A percentile compares a stretch with the other conserved stretches of the same genome.
Conservation (phyloP, 2,329 filamentous ascomycete genomes). For the Neofusicoccum umdonicola region DNA sequence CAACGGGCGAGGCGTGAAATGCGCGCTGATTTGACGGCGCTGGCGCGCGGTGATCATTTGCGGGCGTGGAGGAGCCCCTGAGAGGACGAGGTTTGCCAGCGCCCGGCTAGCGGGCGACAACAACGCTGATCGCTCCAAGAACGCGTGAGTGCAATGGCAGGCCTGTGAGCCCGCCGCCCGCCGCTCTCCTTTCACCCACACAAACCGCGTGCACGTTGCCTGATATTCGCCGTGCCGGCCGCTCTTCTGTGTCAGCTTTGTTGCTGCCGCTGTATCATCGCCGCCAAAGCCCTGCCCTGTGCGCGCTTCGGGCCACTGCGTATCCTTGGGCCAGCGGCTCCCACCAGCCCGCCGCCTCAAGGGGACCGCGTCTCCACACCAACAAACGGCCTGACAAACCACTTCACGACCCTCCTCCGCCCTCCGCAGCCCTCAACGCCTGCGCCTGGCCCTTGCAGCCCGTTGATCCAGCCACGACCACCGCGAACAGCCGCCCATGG, state of each 20-base stretch:
- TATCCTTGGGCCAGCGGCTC: neutral
- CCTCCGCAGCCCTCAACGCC: neutral
- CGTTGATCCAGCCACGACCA: slow-evolving; percentile 5
- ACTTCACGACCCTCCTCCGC: neutral
- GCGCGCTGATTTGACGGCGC: neutral
- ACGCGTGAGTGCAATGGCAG: neutral
- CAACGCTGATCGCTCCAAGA: slow-evolving; percentile 6
- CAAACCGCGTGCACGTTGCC: slow-evolving; percentile 1
- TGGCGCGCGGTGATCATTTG: neutral
- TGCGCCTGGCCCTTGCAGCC: slow-evolving; percentile 6
- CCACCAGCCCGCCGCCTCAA: neutral
- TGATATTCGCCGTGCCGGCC: slow-evolving; percentile 5
- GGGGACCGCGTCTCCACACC: neutral
- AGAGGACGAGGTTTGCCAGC: neutral
- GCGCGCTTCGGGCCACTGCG: neutral
- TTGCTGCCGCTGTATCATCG: slow-evolving; percentile 10
- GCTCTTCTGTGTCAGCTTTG: slow-evolving; percentile 1
- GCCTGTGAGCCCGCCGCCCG: neutral
- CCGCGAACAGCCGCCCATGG: neutral
- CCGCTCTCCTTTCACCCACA: neutral
- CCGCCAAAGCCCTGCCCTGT: slow-evolving; percentile 7
- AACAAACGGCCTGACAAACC: neutral
- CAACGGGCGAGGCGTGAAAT: neutral
- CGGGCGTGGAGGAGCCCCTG: slow-evolving; percentile 1
- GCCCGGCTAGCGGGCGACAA: neutral